A percentile compares a stretch with the other conserved stretches of the same genome.
Conservation (phyloP, 352 stramenopile genomes). For the Achlya hypogyna region DNA sequence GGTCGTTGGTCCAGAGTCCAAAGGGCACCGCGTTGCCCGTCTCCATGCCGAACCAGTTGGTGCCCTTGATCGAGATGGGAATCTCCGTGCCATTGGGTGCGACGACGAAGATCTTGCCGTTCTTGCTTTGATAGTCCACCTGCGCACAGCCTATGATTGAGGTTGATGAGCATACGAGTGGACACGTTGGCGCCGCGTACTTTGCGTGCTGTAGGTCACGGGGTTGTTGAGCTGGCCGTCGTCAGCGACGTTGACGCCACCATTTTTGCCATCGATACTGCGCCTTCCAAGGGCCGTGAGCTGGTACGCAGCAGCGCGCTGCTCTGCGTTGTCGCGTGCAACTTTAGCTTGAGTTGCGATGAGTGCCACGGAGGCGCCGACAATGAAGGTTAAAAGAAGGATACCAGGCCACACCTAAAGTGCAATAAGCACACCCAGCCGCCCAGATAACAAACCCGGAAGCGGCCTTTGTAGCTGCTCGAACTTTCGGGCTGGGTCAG, state of each 20-base stretch:
- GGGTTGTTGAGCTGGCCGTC: constrained; percentile 26
- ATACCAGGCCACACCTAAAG: constrained; percentile 47
- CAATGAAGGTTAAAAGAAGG: constrained; percentile 37
- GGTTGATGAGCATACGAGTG: not conserved
- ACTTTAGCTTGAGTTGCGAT: constrained; percentile 43
- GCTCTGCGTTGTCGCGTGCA: constrained; percentile 23
- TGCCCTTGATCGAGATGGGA: constrained; percentile 41
- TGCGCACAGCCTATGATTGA: constrained; percentile 30
- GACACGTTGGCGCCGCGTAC: not conserved
- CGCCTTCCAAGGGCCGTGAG: not conserved
- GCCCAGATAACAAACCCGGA: constrained; percentile 27
- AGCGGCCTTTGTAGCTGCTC: constrained; percentile 60
- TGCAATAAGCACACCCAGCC: not conserved
- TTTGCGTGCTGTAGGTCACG: constrained; percentile 17
- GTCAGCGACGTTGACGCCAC: not conserved
- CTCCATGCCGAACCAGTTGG: constrained; percentile 79
- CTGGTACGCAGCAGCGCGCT: not conserved
- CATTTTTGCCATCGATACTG: constrained; percentile 10
- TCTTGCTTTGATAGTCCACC: constrained; percentile 56
- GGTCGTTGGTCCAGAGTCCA: constrained; percentile 63
- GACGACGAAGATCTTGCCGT: constrained; percentile 36
- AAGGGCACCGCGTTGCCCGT: constrained; percentile 53
- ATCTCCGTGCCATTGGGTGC: constrained; percentile 45
- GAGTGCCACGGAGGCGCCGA: constrained; percentile 30
- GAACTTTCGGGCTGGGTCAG: not conserved